Evolutionary conservation across 495 filamentous ascomycete species (phyloP).

Genomic region (Chaetomidium leptoderma): DNA sequence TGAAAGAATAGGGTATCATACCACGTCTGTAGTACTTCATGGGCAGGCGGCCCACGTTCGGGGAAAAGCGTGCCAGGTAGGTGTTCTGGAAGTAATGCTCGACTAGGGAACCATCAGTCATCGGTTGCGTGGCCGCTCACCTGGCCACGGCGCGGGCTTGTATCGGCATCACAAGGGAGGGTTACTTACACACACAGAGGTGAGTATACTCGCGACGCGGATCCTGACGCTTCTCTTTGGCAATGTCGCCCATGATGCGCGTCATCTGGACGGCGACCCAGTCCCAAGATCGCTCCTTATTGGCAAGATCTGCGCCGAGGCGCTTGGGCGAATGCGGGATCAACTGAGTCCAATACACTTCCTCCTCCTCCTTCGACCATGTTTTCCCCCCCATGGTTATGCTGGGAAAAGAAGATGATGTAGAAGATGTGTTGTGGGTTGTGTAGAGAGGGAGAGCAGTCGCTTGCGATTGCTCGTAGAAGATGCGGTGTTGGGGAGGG

Average conservation of each 20-base stretch:
- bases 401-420: not conserved
- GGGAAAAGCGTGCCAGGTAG: slow-evolving; percentile 30
- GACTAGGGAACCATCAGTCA: slow-evolving; percentile 30
- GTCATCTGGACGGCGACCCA: slow-evolving; percentile 34
- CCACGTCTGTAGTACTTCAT: not conserved
- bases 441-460: not conserved
- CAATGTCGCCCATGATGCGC: slow-evolving; percentile 23
- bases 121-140: not conserved
- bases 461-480: not conserved
- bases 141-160: not conserved
- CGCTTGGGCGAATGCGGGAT: slow-evolving; percentile 39
- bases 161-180: not conserved
- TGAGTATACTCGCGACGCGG: slow-evolving; percentile 36
- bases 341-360: slow-evolving; percentile 37
- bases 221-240: too few species aligned
- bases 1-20: not conserved
- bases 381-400: slow-evolving; percentile 33
- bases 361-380: slow-evolving; percentile 40
- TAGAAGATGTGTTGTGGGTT: not conserved
- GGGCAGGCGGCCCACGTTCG: slow-evolving; percentile 20
- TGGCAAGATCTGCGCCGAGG: slow-evolving; percentile 24
- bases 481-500: not conserved
- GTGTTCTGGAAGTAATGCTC: slow-evolving; percentile 47
- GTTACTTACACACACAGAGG: slow-evolving; percentile 38
- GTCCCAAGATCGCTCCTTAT: slow-evolving; percentile 31